Evolutionary conservation across 768 basidiomycete genomes (phyloP).

Genomic region (Pluteus cervinus): DNA sequence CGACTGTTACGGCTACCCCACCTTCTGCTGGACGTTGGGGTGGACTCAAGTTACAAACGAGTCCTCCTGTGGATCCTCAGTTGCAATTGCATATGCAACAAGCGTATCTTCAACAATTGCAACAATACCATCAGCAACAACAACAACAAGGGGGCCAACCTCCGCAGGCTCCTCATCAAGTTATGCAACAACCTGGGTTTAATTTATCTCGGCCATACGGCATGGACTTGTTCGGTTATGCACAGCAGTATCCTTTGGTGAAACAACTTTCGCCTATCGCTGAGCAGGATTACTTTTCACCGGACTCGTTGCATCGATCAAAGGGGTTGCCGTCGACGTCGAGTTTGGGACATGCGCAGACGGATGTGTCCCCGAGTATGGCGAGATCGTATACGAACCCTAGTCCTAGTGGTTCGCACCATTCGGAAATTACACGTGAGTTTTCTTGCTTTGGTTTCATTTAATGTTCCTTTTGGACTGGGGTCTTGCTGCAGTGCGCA

Average conservation of each 20-base stretch:
- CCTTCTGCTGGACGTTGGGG: background rate
- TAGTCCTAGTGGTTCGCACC: constrained; percentile 28
- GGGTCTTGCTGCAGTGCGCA: too few relatives aligned
- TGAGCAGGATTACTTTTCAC: constrained; percentile 60
- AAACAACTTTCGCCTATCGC: constrained; percentile 61
- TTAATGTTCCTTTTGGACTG: background rate
- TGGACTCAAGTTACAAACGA: too few relatives aligned
- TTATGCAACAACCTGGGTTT: constrained; percentile 13
- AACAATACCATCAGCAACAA: constrained; percentile 4
- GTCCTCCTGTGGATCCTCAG: background rate
- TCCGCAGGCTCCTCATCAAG: background rate
- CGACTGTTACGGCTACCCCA: too few relatives aligned
- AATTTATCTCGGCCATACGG: constrained; percentile 32
- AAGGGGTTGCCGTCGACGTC: constrained; percentile 12
- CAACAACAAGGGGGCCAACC: background rate
- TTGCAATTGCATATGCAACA: constrained; percentile 4
- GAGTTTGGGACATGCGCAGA: constrained; percentile 9
- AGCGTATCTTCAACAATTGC: constrained; percentile 1
- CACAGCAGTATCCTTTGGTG: constrained; percentile 32
- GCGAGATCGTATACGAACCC: constrained; percentile 13
- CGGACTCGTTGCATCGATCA: constrained; percentile 19
- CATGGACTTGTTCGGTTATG: constrained; percentile 29
- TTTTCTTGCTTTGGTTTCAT: constrained; percentile 9
- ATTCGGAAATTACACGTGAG: constrained; percentile 42
- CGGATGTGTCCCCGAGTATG: constrained; percentile 14